Base-by-base conservation (phyloP, 2,329 filamentous ascomycete genomes). In the Ceratocystis huliohia region DNA sequence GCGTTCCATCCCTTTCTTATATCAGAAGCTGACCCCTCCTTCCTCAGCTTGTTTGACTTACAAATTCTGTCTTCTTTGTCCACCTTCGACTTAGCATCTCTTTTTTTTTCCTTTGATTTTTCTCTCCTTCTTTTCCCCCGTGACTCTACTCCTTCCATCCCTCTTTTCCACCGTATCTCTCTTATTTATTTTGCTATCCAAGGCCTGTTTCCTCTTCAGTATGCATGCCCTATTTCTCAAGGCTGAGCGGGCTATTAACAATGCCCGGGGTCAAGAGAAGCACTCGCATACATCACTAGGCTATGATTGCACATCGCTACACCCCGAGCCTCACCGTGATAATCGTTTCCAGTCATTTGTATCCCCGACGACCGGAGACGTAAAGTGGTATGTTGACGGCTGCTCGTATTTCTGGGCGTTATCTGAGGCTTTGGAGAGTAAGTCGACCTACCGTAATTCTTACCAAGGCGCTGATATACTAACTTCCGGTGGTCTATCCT, bases 321-420 rank as follows among this genome's bases (percentile, higher is more conserved):
- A 81, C 61, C 71, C 74, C 2, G 74, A 77, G 30, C 73, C 76
- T 64, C 77, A 80, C 69, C 75, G 74, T 30, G 74, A 76, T 30
- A 80, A 87, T 70, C 81, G 84, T 62, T 86, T 80, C 72, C 78
- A 81, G 68, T 86, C 84, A 68, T 96, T 96, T 77, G 88, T 88
- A 1, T 85, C 88, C 0, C 82, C 86, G 72, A 82, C 88, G 22
- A 82, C 83, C 41, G 87, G 88, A 66, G 87, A 91, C 72, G 85
- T 84, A 69, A 95, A 96, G 79, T 96, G 91, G 89, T 92, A 88
- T 75, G 88, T 94, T 20, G 89, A 94, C 73, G 90, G 88, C 5
- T 89, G 87, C 73, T 84, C 85, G 7, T 94, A 95, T 74, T 91
- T 96, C 78, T 91, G 86, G 81, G 91, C 91, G 15, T 88, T 96